phyloP scores from a whole-genome alignment of 2,329 filamentous ascomycete genomes.

The Pseudogymnoascus sp. region DNA sequence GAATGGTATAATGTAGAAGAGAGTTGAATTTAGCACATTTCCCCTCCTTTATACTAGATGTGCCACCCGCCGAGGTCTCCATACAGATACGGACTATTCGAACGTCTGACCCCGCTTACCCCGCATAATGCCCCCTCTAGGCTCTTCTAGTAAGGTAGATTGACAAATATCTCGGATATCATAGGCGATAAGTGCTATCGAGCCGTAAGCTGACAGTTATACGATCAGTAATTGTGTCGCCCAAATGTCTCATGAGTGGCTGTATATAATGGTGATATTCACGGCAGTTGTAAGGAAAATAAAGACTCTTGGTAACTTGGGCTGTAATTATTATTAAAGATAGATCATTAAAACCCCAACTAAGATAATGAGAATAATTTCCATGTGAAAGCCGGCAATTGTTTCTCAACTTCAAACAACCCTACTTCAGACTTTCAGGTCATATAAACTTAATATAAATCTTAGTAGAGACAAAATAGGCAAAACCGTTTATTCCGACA shows the following conservation, averaged over 20 bases:
- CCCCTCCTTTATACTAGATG: neutral
- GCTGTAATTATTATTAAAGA: neutral
- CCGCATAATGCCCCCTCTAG: neutral
- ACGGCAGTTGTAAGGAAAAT: neutral
- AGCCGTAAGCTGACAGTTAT: neutral
- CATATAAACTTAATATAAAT: neutral
- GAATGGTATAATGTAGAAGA: neutral
- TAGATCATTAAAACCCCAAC: neutral
- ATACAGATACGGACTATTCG: neutral
- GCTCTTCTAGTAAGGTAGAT: neutral
- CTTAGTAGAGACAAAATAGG: neutral
- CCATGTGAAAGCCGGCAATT: neutral
- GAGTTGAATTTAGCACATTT: neutral
- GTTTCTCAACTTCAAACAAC: neutral
- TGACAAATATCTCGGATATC: constrained; percentile 7
- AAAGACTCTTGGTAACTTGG: neutral
- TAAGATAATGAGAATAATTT: neutral
- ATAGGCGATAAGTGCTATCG: neutral
- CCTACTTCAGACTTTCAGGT: neutral
- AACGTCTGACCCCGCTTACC: neutral
- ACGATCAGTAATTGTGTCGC: neutral
- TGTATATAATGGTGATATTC: neutral
- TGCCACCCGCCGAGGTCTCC: constrained; percentile 1
- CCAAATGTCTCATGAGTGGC: no score
- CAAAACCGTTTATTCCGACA: neutral